Evolutionary conservation across 2,329 filamentous ascomycete genomes (phyloP), one percentile per base, ranked within the genome.

Genomic region (Aspergillus neotritici): DNA sequence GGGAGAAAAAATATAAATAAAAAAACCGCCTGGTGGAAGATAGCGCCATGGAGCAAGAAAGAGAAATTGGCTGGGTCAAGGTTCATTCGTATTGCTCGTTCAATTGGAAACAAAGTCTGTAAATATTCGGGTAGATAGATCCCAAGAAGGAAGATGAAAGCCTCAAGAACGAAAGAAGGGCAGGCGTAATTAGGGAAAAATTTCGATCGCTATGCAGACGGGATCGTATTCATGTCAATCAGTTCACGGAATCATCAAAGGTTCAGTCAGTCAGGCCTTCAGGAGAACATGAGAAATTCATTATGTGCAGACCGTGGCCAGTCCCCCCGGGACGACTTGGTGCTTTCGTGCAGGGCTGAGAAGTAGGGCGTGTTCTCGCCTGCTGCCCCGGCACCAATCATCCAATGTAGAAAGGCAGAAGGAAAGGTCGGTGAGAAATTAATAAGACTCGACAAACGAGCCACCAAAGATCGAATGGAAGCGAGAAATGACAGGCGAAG

Each of bases 161-260:
- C 21, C 21, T 25, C 21, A 25, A n/a, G n/a, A 25, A 25, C 9
- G 6, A 25, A 25, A 25, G 21, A 25, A 25, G 9, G 21, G 21
- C 21, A 25, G 21, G 21, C 21, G 21, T 25, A 9, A 25, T 25
- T 25, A 25, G 21, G 21, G 7, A 25, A 25, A 8, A 25, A 8
- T 6, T 25, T 25, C 21, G 25, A 41, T 40, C 40, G 43, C 48
- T 41, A 46, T 47, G 44, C 34, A 44, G 41, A 40, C 37, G 30
- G 32, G 31, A 44, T 44, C 47, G 37, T 47, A 41, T 44, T 51
- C 39, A 42, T 9, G 7, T 25, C 21, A 25, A 25, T 49, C 31
- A 43, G 34, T 25, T 41, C 43, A 43, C 47, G 49, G 49, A 42
- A 43, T 50, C 44, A 44, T 53, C 21, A 25, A 25, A 25, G 21